Conservation (phyloP, 306 rosid species). For the Vicia villosa region DNA sequence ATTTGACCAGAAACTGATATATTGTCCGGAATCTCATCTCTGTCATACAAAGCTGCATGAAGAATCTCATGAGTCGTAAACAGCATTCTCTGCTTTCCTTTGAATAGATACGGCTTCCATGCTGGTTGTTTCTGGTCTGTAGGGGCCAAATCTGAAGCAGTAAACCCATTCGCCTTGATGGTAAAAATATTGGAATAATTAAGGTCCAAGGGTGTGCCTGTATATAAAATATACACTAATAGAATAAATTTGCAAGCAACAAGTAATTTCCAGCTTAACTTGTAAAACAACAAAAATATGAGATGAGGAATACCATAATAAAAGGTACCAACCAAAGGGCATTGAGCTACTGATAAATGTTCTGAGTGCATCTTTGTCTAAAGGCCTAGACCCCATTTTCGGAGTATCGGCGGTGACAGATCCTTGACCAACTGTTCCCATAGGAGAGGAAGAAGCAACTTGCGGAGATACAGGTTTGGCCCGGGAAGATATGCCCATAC, state of each 20-base stretch:
- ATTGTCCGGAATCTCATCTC: conserved; percentile 91
- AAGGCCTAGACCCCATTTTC: conserved; percentile 64
- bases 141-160: conserved; percentile 79
- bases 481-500: conserved; percentile 90
- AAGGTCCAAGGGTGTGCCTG: conserved; percentile 96
- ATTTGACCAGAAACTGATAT: conserved; percentile 86
- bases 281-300: conserved; percentile 34
- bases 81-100: conserved; percentile 82
- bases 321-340: conserved; percentile 98
- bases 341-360: conserved; percentile 86
- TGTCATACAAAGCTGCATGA: conserved; percentile 87
- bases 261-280: conserved; percentile 35
- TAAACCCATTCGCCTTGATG: conserved; percentile 78
- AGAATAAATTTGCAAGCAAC: conserved; percentile 38
- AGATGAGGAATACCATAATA: conserved; percentile 68
- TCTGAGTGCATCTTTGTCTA: conserved; percentile 87
- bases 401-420: conserved; percentile 63
- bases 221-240: conserved; percentile 27
- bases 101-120: conserved; percentile 94
- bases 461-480: conserved; percentile 78
- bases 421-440: conserved; percentile 56
- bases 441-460: conserved; percentile 62
- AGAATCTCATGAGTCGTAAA: conserved; percentile 79
- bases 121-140: conserved; percentile 93
- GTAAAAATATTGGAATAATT: conserved; percentile 71